phyloP scores from a whole-genome alignment of 441 rosid species.

The Euphorbia corollata region DNA sequence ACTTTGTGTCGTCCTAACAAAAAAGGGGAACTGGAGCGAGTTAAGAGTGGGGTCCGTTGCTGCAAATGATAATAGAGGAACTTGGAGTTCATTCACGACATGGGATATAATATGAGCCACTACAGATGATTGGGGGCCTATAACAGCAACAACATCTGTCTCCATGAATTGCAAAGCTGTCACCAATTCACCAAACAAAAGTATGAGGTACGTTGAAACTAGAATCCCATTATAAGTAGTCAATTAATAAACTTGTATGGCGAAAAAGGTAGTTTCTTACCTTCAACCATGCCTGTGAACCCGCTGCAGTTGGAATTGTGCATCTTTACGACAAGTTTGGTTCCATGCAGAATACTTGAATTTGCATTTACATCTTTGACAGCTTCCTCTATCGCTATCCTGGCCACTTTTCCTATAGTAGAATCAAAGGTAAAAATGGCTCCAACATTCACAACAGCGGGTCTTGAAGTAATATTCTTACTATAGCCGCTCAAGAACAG shows the following conservation, averaged over 20 bases:
- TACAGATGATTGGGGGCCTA: conserved; percentile 85
- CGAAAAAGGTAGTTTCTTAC: conserved; percentile 25
- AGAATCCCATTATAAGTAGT: neutral
- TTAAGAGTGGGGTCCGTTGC: conserved; percentile 75
- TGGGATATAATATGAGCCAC: conserved; percentile 58
- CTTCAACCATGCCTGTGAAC: conserved; percentile 76
- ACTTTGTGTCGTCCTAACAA: conserved; percentile 64
- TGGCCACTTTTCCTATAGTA: conserved; percentile 69
- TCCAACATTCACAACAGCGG: conserved; percentile 61
- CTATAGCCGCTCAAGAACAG: conserved; percentile 31
- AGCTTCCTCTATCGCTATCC: conserved; percentile 78
- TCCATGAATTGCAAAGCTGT: too few species aligned
- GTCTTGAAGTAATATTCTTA: conserved; percentile 43
- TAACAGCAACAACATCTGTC: conserved; percentile 36
- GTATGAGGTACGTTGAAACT: too few species aligned
- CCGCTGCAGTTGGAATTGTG: conserved; percentile 70
- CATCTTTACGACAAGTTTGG: conserved; percentile 40
- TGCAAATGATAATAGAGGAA: conserved; percentile 72
- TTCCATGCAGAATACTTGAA: conserved; percentile 50
- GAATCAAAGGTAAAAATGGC: conserved; percentile 57
- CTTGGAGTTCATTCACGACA: conserved; percentile 66
- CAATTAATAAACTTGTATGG: conserved; percentile 7
- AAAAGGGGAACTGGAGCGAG: conserved; percentile 74
- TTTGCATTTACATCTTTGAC: conserved; percentile 71
- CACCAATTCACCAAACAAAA: too few species aligned